These are phyloP conservation scores for Puccinia hordei DNA, from an alignment of 1,284 basidiomycete species.

Conservation along the genomic window DNA sequence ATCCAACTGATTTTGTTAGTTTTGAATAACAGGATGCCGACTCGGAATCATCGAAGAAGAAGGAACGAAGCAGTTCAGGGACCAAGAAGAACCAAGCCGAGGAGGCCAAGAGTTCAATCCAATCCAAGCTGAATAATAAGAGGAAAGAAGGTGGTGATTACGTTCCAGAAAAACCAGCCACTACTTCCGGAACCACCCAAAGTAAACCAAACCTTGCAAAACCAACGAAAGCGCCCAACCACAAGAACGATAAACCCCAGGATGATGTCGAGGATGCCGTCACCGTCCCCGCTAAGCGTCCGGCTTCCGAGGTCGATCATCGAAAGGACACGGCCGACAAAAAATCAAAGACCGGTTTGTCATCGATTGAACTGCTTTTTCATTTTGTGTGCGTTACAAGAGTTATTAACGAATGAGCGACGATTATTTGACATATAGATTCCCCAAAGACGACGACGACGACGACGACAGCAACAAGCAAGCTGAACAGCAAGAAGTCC, in stretches of 20 bases:
- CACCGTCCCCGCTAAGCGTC: slow-evolving; percentile 8
- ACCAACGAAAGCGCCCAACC: neutral
- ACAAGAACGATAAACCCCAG: neutral
- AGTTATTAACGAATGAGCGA: neutral
- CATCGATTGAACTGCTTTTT: neutral
- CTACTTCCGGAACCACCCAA: neutral
- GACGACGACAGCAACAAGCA: neutral
- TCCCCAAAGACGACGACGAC: neutral
- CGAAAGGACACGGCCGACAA: neutral
- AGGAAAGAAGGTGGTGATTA: neutral
- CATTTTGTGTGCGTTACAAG: too few relatives aligned
- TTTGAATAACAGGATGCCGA: neutral
- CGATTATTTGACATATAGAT: too few relatives aligned
- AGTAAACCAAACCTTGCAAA: neutral
- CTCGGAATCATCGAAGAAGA: neutral
- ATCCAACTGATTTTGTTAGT: neutral
- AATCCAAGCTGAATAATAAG: neutral
- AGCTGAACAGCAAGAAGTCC: neutral
- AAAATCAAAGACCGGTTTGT: neutral
- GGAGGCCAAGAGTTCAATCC: neutral
- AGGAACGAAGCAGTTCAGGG: neutral
- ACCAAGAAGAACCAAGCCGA: neutral
- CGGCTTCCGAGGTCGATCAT: slow-evolving; percentile 2
- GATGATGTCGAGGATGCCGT: neutral
- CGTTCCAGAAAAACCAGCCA: neutral